Evolutionary conservation across 179 eudicot genomes (phyloP).

Genomic region (Silene noctiflora): DNA sequence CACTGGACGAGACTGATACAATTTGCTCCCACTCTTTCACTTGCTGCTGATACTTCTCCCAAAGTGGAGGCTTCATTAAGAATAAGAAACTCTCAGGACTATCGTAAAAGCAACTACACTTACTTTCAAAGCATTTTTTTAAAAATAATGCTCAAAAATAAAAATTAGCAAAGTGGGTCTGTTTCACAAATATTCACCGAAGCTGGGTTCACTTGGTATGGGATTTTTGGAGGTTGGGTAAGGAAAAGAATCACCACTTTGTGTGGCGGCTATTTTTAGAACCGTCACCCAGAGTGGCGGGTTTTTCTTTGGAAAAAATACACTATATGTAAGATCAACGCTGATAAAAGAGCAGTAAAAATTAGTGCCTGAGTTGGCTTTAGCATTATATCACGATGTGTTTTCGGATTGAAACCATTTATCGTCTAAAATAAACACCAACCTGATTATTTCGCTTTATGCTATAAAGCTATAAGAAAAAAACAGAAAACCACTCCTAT

Average conservation of each 20-base stretch:
- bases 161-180: not conserved
- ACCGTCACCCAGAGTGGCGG: not conserved
- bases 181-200: not conserved
- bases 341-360: not conserved
- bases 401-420: not conserved
- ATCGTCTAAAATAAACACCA: not conserved
- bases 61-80: slow-evolving; percentile 73
- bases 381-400: not conserved
- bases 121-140: not conserved
- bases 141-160: not conserved
- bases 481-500: not conserved
- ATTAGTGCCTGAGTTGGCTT: not conserved
- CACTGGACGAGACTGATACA: slow-evolving; percentile 39
- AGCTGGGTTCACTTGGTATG: not conserved
- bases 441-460: not conserved
- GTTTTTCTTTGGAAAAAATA: no score
- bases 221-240: not conserved
- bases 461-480: not conserved
- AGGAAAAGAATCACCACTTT: not conserved
- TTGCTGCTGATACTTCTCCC: slow-evolving; percentile 80
- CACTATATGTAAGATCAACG: not conserved
- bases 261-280: not conserved
- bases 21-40: slow-evolving; percentile 77
- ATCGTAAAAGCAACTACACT: not conserved
- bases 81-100: slow-evolving; percentile 15